Percentiles rank a stretch among this genome's conserved stretches.
phyloP scores from a whole-genome alignment of 495 filamentous ascomycete species.

The Neurospora pannonica region DNA sequence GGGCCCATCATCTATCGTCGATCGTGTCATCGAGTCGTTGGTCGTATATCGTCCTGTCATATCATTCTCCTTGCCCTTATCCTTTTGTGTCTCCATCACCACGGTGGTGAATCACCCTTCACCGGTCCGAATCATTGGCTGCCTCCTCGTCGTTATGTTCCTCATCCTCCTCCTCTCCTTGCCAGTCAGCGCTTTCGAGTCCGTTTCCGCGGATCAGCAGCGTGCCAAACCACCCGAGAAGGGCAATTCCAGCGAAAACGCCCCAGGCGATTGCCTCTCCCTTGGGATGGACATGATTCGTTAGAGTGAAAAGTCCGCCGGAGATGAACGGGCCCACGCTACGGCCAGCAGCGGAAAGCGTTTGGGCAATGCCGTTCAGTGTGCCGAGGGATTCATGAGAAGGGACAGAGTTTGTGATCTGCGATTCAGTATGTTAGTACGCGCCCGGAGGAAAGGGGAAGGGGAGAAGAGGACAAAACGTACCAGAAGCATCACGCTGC shows the following conservation, averaged over 20 bases:
- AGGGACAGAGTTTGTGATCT: slow-evolving; percentile 91
- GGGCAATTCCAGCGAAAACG: slow-evolving; percentile 67
- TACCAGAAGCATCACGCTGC: slow-evolving; percentile 79
- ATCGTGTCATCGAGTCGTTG: not conserved
- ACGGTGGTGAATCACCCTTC: not conserved
- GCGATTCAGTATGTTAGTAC: not conserved
- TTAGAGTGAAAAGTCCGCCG: slow-evolving; percentile 70
- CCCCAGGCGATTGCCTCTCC: slow-evolving; percentile 83
- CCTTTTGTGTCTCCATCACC: not conserved
- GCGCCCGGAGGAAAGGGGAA: not conserved
- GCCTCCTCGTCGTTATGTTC: slow-evolving; percentile 7
- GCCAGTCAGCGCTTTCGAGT: slow-evolving; percentile 42
- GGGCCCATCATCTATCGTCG: not conserved
- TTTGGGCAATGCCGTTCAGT: slow-evolving; percentile 89
- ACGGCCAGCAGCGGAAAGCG: slow-evolving; percentile 81
- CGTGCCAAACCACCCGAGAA: slow-evolving; percentile 67
- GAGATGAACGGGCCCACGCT: slow-evolving; percentile 83
- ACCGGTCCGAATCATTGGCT: not conserved
- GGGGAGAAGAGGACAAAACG: slow-evolving; percentile 18
- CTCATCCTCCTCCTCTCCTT: slow-evolving; percentile 20
- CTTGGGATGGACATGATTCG: slow-evolving; percentile 57
- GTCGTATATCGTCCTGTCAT: not conserved
- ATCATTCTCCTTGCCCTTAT: not conserved
- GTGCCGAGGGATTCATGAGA: slow-evolving; percentile 80
- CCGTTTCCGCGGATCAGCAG: slow-evolving; percentile 59